phyloP scores from a whole-genome alignment of 2,329 filamentous ascomycete genomes.

The Pezizomycotina sp. region DNA sequence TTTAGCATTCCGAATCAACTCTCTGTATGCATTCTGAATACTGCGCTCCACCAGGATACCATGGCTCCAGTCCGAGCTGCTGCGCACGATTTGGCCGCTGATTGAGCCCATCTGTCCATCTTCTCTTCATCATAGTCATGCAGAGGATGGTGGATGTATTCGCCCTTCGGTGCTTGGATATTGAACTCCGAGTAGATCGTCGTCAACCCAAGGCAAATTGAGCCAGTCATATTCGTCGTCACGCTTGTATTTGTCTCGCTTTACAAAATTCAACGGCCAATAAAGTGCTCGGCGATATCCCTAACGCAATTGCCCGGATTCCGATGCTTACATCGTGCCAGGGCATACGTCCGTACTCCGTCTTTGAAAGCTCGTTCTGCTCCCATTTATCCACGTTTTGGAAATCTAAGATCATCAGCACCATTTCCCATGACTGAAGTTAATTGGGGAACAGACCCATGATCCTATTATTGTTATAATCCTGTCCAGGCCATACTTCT shows the following conservation, averaged over 20 bases:
- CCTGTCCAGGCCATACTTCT: constrained; percentile 86
- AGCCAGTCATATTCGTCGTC: constrained; percentile 74
- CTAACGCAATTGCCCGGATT: constrained; percentile 71
- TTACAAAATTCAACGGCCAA: constrained; percentile 93
- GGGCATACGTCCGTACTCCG: constrained; percentile 85
- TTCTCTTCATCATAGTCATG: constrained; percentile 51
- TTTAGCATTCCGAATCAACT: constrained; percentile 70
- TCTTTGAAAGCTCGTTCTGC: constrained; percentile 78
- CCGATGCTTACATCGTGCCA: constrained; percentile 97
- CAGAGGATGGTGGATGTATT: constrained; percentile 68
- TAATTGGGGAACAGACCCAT: too few relatives aligned
- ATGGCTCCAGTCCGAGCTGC: constrained; percentile 83
- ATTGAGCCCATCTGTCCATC: constrained; percentile 53
- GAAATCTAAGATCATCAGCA: too few relatives aligned
- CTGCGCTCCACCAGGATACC: constrained; percentile 71
- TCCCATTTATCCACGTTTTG: constrained; percentile 77
- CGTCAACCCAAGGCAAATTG: constrained; percentile 56
- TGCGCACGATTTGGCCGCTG: constrained; percentile 71
- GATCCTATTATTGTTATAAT: constrained; percentile 50
- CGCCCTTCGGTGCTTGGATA: constrained; percentile 75
- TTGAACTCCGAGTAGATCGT: constrained; percentile 77
- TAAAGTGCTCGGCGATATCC: constrained; percentile 90
- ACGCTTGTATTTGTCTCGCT: constrained; percentile 94
- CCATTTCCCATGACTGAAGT: too few relatives aligned
- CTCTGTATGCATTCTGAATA: constrained; percentile 73